Evolutionary conservation across 441 rosid species (phyloP).

Genomic region (Euphorbia schlechtendalii): DNA sequence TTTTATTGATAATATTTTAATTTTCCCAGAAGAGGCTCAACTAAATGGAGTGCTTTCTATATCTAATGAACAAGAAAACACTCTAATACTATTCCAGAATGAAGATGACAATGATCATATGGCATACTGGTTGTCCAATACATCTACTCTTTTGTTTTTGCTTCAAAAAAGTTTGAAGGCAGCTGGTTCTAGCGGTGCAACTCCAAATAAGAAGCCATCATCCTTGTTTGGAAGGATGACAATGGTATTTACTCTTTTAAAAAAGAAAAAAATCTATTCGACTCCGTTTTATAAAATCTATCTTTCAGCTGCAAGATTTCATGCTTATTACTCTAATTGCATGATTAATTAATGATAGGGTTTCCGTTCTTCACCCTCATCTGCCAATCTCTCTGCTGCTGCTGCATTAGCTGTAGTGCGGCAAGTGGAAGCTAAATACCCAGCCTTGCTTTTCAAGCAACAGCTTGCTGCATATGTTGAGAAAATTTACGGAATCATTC

Average conservation of each 20-base stretch:
- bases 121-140: slow-evolving; percentile 96
- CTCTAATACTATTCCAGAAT: slow-evolving; percentile 48
- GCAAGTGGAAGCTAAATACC: slow-evolving; percentile 94
- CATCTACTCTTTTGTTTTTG: slow-evolving; percentile 82
- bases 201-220: slow-evolving; percentile 63
- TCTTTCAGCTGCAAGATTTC: slow-evolving; percentile 10
- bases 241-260: slow-evolving; percentile 48
- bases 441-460: slow-evolving; percentile 97
- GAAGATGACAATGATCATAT: slow-evolving; percentile 84
- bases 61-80: background rate
- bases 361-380: slow-evolving; percentile 83
- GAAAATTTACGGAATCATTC: slow-evolving; percentile 94
- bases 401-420: slow-evolving; percentile 64
- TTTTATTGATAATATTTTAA: slow-evolving; percentile 7
- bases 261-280: background rate
- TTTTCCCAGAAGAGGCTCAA: slow-evolving; percentile 9
- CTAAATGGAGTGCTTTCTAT: slow-evolving; percentile 3
- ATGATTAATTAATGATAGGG: slow-evolving; percentile 47
- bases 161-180: slow-evolving; percentile 80
- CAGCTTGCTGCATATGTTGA: slow-evolving; percentile 98
- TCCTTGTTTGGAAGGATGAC: slow-evolving; percentile 97
- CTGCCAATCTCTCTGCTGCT: slow-evolving; percentile 68
- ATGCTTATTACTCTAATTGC: slow-evolving; percentile 12
- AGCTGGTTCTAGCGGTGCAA: slow-evolving; percentile 53
- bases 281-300: slow-evolving; percentile 12